These are phyloP conservation scores for Penicillium sp. DNA, from an alignment of 2,329 filamentous ascomycete species.

Conservation along the genomic window DNA sequence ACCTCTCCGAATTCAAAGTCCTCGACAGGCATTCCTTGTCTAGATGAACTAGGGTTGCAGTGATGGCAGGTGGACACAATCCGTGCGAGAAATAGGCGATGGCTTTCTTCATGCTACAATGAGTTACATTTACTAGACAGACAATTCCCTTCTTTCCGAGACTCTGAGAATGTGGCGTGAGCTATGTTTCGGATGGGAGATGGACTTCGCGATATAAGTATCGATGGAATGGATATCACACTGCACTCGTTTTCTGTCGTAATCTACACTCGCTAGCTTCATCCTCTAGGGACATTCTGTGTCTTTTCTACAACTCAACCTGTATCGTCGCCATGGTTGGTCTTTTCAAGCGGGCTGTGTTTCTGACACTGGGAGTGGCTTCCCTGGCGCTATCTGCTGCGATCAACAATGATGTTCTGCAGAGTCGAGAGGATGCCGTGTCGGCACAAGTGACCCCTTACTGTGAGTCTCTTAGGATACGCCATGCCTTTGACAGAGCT, in stretches of 20 bases:
- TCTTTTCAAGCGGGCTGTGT: neutral
- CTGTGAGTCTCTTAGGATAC: conserved; percentile 2
- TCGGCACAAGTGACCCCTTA: neutral
- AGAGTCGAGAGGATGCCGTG: neutral
- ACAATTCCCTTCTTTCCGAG: neutral
- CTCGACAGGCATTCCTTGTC: neutral
- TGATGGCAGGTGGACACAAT: conserved; percentile 6
- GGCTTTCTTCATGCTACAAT: neutral
- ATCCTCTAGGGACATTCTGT: neutral
- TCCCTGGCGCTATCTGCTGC: conserved; percentile 5
- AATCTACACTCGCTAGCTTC: neutral
- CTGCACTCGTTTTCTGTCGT: neutral
- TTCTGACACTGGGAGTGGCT: conserved; percentile 8
- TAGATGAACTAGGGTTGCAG: conserved; percentile 8
- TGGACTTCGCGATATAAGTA: neutral
- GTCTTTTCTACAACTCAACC: neutral
- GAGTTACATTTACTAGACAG: neutral
- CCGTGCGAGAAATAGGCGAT: neutral
- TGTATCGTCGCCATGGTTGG: conserved; percentile 1
- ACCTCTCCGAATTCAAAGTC: neutral
- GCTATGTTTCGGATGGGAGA: neutral
- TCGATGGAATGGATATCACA: neutral
- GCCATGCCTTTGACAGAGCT: neutral
- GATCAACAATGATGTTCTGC: neutral
- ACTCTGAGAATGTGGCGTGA: neutral